phyloP scores from a whole-genome alignment of 192 early-diverging fungal species.

The Phlyctochytrium planicorne region DNA sequence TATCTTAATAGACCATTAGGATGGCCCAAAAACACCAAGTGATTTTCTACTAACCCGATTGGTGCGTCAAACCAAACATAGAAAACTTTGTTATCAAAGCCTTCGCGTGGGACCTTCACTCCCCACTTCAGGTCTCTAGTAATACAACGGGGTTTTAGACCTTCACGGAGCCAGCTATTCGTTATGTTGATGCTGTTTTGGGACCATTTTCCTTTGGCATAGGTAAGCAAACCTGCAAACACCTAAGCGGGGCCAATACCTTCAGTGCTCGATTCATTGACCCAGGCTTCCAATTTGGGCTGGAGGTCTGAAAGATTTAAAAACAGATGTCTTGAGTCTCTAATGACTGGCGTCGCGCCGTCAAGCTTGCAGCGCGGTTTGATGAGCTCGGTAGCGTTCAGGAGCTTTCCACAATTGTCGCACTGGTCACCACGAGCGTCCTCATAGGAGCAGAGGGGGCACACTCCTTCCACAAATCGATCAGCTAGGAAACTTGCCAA shows the following conservation, averaged over 20 bases:
- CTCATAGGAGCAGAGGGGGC: constrained; percentile 74
- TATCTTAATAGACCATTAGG: constrained; percentile 46
- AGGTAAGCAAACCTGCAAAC: not conserved
- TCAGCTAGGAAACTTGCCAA: constrained; percentile 90
- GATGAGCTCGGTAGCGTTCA: constrained; percentile 90
- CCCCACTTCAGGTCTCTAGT: constrained; percentile 99
- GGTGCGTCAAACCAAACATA: constrained; percentile 99
- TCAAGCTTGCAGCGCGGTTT: constrained; percentile 95
- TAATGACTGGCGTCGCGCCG: constrained; percentile 73
- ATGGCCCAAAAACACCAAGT: not conserved
- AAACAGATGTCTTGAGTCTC: constrained; percentile 88
- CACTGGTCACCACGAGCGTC: constrained; percentile 98
- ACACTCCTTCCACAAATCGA: constrained; percentile 95
- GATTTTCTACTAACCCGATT: constrained; percentile 62
- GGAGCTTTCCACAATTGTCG: constrained; percentile 86
- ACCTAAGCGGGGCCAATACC: constrained; percentile 37
- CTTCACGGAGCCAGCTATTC: constrained; percentile 89
- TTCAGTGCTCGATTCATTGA: constrained; percentile 62
- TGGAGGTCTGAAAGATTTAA: constrained; percentile 82
- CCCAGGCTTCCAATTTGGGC: constrained; percentile 71
- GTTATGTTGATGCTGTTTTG: constrained; percentile 86
- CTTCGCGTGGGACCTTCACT: constrained; percentile 82
- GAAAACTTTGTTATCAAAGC: constrained; percentile 90
- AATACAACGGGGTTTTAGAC: constrained; percentile 89
- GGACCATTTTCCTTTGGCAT: constrained; percentile 73